Conservation (phyloP, 495 filamentous ascomycete species). For the Talaromyces trachyspermus region DNA sequence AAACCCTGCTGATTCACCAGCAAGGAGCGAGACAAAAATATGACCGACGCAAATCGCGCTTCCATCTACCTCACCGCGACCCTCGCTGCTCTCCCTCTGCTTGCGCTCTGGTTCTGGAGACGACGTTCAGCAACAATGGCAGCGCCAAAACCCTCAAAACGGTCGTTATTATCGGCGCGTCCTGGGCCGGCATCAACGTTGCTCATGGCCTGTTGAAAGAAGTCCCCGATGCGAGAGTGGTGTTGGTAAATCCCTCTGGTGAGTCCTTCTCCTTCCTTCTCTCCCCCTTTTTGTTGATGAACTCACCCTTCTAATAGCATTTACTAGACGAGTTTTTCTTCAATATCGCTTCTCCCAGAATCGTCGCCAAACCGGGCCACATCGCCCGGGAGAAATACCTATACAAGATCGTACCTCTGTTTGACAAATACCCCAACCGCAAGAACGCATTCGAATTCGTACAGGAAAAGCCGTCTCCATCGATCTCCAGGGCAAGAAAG, state of each 20-base stretch:
- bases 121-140: constrained; percentile 6
- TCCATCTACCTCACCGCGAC: constrained; percentile 1
- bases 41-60: background rate
- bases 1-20: no score
- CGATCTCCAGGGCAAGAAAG: constrained; percentile 34
- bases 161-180: constrained; percentile 60
- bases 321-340: constrained; percentile 44
- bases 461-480: constrained; percentile 44
- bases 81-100: background rate
- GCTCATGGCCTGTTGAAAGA: constrained; percentile 54
- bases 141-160: constrained; percentile 25
- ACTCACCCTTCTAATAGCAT: no score
- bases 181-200: constrained; percentile 47
- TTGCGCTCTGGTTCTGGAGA: constrained; percentile 1
- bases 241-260: constrained; percentile 48
- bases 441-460: constrained; percentile 46
- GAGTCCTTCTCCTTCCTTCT: background rate
- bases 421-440: constrained; percentile 36
- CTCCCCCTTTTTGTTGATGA: background rate
- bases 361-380: constrained; percentile 32
- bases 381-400: constrained; percentile 38
- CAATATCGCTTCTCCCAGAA: constrained; percentile 43
- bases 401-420: constrained; percentile 41
- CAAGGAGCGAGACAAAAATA: no score
- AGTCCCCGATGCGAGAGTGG: constrained; percentile 39